Conservation (phyloP, 1,284 basidiomycete species). For the Tetrapyrgos nigripes region DNA sequence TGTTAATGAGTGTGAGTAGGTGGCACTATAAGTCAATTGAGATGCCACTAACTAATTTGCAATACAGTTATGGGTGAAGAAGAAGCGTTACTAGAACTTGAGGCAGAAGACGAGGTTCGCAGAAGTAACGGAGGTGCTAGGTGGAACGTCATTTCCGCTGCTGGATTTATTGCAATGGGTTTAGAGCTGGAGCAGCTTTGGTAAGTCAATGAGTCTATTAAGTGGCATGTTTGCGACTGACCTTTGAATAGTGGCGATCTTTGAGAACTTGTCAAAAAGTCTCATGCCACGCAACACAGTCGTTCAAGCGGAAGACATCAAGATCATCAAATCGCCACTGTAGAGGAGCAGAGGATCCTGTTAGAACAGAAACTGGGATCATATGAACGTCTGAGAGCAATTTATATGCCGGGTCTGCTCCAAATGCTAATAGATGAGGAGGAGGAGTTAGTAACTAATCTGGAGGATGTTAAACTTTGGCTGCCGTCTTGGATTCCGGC, state of each 20-base stretch:
- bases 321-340: not conserved
- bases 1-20: not conserved
- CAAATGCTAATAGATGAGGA: not conserved
- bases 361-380: not conserved
- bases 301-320: not conserved
- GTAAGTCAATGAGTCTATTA: too few relatives aligned
- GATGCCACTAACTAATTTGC: not conserved
- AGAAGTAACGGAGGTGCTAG: not conserved
- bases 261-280: not conserved
- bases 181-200: not conserved
- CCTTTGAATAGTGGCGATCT: not conserved
- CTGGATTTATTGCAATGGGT: not conserved
- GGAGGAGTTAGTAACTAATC: constrained; percentile 4
- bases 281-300: not conserved
- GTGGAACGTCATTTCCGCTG: not conserved
- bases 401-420: constrained; percentile 21
- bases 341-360: not conserved
- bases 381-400: not conserved
- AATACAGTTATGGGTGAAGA: not conserved
- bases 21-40: not conserved
- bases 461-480: constrained; percentile 20
- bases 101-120: not conserved
- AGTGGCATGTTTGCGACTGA: not conserved
- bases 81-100: not conserved
- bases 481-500: constrained; percentile 22